Conservation (phyloP, 352 stramenopile species). For the Phytophthora foliorum region DNA sequence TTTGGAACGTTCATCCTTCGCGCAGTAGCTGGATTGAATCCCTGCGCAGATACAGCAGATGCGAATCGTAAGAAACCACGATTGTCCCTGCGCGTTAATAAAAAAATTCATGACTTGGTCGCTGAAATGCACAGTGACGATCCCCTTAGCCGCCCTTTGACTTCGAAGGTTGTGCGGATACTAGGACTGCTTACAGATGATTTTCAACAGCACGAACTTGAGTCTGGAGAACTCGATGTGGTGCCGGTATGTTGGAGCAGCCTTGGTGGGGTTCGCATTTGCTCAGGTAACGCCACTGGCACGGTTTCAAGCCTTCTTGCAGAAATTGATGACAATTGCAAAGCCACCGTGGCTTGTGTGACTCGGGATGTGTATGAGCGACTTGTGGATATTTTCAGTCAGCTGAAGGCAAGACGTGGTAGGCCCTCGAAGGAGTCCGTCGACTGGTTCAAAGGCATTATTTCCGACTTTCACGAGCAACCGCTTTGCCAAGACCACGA, state of each 20-base stretch:
- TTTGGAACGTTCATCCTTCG: conserved; percentile 1
- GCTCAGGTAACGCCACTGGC: neutral
- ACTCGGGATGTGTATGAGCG: conserved; percentile 7
- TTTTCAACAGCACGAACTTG: too few species aligned
- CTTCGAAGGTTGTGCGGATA: conserved; percentile 8
- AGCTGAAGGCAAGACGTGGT: neutral
- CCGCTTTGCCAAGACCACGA: neutral
- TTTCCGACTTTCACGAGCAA: neutral
- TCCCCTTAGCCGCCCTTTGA: neutral
- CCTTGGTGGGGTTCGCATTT: neutral
- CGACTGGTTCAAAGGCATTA: neutral
- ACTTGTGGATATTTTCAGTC: conserved; percentile 10
- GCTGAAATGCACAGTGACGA: conserved; percentile 8
- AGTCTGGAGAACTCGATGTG: neutral
- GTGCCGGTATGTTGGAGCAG: neutral
- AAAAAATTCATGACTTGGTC: neutral
- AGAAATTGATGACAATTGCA: conserved; percentile 1
- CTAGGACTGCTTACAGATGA: conserved; percentile 7
- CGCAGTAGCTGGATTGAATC: neutral
- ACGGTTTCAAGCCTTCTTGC: conserved; percentile 2
- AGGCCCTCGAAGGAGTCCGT: neutral
- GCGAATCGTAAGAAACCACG: neutral
- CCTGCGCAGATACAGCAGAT: neutral
- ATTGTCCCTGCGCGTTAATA: neutral
- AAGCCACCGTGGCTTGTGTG: neutral